Evolutionary conservation across 179 eudicot species (phyloP), one percentile per base, ranked within the genome.

Genomic region (Patellifolia procumbens): DNA sequence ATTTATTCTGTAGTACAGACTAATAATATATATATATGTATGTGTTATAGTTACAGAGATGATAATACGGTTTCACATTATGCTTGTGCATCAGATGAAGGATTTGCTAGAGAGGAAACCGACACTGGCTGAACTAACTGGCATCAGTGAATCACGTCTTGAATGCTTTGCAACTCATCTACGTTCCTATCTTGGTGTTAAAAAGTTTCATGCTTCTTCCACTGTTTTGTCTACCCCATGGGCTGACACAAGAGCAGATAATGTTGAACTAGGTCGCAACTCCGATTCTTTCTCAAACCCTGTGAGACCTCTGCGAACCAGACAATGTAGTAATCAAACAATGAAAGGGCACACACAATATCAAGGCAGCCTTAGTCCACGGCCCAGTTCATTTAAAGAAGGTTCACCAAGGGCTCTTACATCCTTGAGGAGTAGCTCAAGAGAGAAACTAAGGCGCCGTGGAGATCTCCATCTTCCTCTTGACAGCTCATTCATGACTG

Each of bases 81-180:
- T 73, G 70, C 28, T 83, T 70, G 35, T 78, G 26, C 71, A 28
- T 65, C 68, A 94, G 98, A 85, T 94, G 92, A 89, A 90, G 83
- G 90, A 95, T 83, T 81, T 93, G 77, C 89, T 95, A 5, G 29
- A 46, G 74, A 83, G 80, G 78, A 93, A 88, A 82, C 97, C 97
- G 32, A 85, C 97, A 68, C 82, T 93, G 76, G 82, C 93, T 79
- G 91, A 90, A 65, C 74, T 94, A 63, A 92, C 97, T 74, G 97
- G 98, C 76, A 92, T 94, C 12, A 83, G 91, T 67, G 90, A 95
- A 76, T 84, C 97, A n/a, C 97, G 97, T n/a, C 95, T 95, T 20
- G 85, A 86, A 80, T 85, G 85, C 83, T 95, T 95, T 75, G 97
- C 92, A 42, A 86, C 83, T 73, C 88, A 85, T 76, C 89, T 95